phyloP scores from a whole-genome alignment of 495 filamentous ascomycete genomes.

The Hyaloscypha hepaticicola region DNA sequence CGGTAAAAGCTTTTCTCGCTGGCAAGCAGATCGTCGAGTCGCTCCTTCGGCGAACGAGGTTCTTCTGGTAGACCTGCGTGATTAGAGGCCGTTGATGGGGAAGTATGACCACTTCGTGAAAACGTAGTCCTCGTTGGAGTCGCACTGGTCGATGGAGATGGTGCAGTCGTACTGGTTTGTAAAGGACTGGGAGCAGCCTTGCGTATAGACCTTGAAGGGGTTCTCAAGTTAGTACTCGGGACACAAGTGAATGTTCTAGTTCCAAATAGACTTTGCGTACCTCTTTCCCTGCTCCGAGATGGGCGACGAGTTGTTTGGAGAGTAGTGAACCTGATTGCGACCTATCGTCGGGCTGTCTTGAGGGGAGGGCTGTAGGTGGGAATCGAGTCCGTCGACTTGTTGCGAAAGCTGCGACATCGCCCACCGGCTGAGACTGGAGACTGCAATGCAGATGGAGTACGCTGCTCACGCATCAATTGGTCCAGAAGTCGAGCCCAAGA shows the following conservation, averaged over 20 bases:
- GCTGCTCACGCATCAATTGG: slow-evolving; percentile 20
- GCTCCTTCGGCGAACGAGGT: slow-evolving; percentile 35
- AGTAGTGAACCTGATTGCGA: slow-evolving; percentile 25
- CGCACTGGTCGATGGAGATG: slow-evolving; percentile 25
- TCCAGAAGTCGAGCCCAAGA: slow-evolving; percentile 10
- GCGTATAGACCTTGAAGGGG: slow-evolving; percentile 27
- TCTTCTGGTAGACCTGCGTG: slow-evolving; percentile 5
- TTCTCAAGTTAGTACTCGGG: slow-evolving; percentile 10
- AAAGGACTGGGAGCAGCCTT: slow-evolving; percentile 36
- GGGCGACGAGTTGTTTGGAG: slow-evolving; percentile 24
- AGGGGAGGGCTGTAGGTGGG: slow-evolving; percentile 20
- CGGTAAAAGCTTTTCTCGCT: slow-evolving; percentile 31
- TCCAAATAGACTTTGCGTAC: slow-evolving; percentile 20
- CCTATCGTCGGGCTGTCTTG: slow-evolving; percentile 33
- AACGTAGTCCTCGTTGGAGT: slow-evolving; percentile 33
- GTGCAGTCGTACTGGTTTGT: slow-evolving; percentile 32
- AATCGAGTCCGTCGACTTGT: slow-evolving; percentile 30
- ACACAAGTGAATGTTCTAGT: background rate
- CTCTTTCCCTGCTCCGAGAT: slow-evolving; percentile 23
- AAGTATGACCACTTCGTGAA: slow-evolving; percentile 17
- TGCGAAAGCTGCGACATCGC: slow-evolving; percentile 35
- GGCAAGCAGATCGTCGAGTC: slow-evolving; percentile 34
- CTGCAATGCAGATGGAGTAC: slow-evolving; percentile 22
- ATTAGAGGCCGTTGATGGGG: slow-evolving; percentile 3
- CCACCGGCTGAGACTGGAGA: slow-evolving; percentile 24